Evolutionary conservation across 2,329 filamentous ascomycete genomes (phyloP).

Genomic region (Diplocarpon rosae): DNA sequence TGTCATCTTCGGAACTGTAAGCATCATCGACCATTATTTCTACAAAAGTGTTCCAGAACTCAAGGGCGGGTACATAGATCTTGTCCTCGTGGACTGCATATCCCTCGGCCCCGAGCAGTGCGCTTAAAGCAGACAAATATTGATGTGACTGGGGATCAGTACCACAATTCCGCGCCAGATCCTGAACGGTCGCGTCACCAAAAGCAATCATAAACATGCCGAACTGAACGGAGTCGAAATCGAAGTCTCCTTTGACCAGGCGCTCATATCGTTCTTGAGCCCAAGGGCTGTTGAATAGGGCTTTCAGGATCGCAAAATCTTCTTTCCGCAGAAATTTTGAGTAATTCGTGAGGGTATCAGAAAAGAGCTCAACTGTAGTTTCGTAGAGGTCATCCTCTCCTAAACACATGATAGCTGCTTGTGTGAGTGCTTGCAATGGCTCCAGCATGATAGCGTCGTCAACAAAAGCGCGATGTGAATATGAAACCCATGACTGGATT

Average conservation of each 20-base stretch:
- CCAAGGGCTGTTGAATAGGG: constrained; percentile 51
- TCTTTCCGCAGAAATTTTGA: constrained; percentile 48
- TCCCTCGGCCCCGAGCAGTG: constrained; percentile 54
- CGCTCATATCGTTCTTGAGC: constrained; percentile 43
- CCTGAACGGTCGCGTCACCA: constrained; percentile 52
- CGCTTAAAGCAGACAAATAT: constrained; percentile 48
- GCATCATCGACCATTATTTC: constrained; percentile 53
- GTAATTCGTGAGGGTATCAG: constrained; percentile 54
- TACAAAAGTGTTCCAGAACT: constrained; percentile 72
- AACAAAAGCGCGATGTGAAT: constrained; percentile 54
- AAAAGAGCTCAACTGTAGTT: constrained; percentile 50
- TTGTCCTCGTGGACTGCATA: constrained; percentile 62
- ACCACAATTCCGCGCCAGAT: constrained; percentile 43
- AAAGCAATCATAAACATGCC: constrained; percentile 58
- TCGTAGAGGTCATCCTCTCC: constrained; percentile 47
- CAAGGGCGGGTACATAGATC: constrained; percentile 59
- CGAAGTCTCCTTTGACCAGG: constrained; percentile 48
- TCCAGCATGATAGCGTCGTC: constrained; percentile 45
- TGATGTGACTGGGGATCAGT: constrained; percentile 36
- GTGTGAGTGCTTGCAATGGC: constrained; percentile 48
- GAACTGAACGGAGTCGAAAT: constrained; percentile 54
- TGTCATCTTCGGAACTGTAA: constrained; percentile 36
- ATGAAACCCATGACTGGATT: constrained; percentile 58
- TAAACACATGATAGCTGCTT: constrained; percentile 49
- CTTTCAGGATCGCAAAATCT: constrained; percentile 46